Percentiles rank a stretch among this genome's conserved stretches.
Evolutionary conservation across 495 filamentous ascomycete species (phyloP).

Genomic region (Chaetomidium leptoderma): DNA sequence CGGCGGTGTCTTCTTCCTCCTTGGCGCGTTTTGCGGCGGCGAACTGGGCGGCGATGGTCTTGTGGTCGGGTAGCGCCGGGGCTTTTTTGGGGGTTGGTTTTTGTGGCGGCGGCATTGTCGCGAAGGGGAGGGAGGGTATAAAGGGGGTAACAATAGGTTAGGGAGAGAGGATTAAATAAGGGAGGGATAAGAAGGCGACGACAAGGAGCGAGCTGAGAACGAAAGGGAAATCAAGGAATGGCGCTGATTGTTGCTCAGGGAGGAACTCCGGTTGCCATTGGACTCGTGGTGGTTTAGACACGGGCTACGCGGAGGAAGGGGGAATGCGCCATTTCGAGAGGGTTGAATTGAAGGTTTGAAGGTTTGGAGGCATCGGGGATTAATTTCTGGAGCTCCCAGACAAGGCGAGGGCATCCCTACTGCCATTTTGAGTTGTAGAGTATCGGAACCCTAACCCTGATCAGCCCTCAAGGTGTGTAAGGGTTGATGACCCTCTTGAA

Average conservation of each 20-base stretch:
- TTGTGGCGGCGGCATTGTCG: slow-evolving; percentile 28
- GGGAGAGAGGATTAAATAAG: background rate
- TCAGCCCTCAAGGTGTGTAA: background rate
- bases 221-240: background rate
- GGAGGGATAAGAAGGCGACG: slow-evolving; percentile 3
- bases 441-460: slow-evolving; percentile 12
- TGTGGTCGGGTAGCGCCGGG: slow-evolving; percentile 33
- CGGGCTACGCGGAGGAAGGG: slow-evolving; percentile 3
- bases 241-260: slow-evolving; percentile 14
- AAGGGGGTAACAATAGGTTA: no score
- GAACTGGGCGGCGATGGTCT: slow-evolving; percentile 43
- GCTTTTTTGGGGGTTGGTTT: slow-evolving; percentile 24
- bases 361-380: slow-evolving; percentile 2
- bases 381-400: slow-evolving; percentile 9
- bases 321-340: slow-evolving; percentile 28
- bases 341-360: no score
- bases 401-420: slow-evolving; percentile 11
- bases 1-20: slow-evolving; percentile 24
- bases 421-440: background rate
- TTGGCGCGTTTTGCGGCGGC: slow-evolving; percentile 47
- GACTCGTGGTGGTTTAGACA: background rate
- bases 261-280: slow-evolving; percentile 18
- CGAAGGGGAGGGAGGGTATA: background rate
- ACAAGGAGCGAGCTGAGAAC: background rate
- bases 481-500: background rate